These are phyloP conservation scores for Podaxis sp. DNA, from an alignment of 768 basidiomycete species.

Conservation along the genomic window DNA sequence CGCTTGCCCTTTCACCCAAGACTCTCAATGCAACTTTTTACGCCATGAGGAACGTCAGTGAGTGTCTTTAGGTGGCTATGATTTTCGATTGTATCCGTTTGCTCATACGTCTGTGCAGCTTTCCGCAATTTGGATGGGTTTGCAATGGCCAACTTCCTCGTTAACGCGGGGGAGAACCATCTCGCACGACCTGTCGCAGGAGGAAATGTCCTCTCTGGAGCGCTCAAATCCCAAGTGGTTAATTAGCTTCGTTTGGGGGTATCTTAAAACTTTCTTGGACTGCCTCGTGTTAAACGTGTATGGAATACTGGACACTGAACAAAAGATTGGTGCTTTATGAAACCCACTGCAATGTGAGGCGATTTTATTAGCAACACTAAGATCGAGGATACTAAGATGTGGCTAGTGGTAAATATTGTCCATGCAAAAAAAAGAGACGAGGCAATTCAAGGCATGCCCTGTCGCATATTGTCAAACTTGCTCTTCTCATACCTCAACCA, in stretches of 20 bases:
- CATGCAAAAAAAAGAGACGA: too few species aligned
- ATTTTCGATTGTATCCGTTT: neutral
- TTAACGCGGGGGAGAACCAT: conserved; percentile 43
- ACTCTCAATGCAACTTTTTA: neutral
- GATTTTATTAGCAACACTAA: neutral
- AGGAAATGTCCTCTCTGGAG: conserved; percentile 43
- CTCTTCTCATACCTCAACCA: conserved; percentile 80
- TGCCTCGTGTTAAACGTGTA: neutral
- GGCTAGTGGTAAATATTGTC: neutral
- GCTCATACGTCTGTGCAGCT: conserved; percentile 20
- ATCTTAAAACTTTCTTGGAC: neutral
- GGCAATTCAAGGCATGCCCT: conserved; percentile 49
- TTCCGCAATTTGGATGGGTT: conserved; percentile 44
- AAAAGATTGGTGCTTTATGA: neutral
- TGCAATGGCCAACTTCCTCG: conserved; percentile 40
- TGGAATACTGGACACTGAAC: neutral
- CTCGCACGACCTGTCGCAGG: conserved; percentile 48
- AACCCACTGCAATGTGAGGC: neutral
- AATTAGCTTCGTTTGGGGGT: neutral
- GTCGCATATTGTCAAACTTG: conserved; percentile 77
- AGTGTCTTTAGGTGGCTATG: conserved; percentile 18
- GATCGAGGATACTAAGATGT: neutral
- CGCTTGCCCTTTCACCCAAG: neutral
- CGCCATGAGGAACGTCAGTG: conserved; percentile 32
- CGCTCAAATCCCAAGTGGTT: conserved; percentile 29